Evolutionary conservation across 2,329 filamentous ascomycete genomes (phyloP), one percentile per base, ranked within the genome.

Genomic region (Colletotrichum eremochloae): DNA sequence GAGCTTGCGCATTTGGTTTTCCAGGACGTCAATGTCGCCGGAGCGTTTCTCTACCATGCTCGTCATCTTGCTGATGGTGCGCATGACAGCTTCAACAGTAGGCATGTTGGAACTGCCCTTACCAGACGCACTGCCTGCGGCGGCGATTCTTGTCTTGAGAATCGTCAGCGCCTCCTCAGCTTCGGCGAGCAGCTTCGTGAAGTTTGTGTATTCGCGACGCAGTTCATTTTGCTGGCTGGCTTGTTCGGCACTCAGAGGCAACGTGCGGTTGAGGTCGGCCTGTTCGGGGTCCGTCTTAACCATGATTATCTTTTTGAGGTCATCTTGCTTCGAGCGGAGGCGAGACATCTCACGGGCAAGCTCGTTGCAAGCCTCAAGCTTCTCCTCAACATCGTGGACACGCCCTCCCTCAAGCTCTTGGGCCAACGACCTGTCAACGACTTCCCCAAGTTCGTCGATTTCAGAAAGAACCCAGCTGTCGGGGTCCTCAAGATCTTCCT

Each of bases 31-130:
- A 64, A 99, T 91, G 77, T 98, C 96, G 70, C 92, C 94, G 79
- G 93, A 96, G 79, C 94, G 93, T 83, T 94, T 94, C 85, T 98
- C 94, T 0, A 93, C 93, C 92, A 98, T 96, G 72, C 86, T 89
- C 44, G 95, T 98, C 93, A 99, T 95, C 79, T 96, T 97, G 70
- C 87, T 86, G 75, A 99, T 97, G 1, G 96, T 99, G 72, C 93
- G 94, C 76, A 95, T 92, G 29, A 99, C 94, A 0, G 94, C 94
- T 77, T 98, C 96, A 12, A 98, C 94, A 0, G 95, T 98, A 0
- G 96, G 96, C 5, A 92, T 89, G 63, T 87, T 86, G 14, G 81
- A 78, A 31, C 78, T 80, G 1, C 79, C 79, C 68, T 82, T 87
- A 75, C 85, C 87, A 53, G 84, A 83, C 3, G 84, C 80, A 61